These are phyloP conservation scores for Cladosporium halotolerans DNA, from an alignment of 2,329 filamentous ascomycete genomes.

Conservation along the genomic window DNA sequence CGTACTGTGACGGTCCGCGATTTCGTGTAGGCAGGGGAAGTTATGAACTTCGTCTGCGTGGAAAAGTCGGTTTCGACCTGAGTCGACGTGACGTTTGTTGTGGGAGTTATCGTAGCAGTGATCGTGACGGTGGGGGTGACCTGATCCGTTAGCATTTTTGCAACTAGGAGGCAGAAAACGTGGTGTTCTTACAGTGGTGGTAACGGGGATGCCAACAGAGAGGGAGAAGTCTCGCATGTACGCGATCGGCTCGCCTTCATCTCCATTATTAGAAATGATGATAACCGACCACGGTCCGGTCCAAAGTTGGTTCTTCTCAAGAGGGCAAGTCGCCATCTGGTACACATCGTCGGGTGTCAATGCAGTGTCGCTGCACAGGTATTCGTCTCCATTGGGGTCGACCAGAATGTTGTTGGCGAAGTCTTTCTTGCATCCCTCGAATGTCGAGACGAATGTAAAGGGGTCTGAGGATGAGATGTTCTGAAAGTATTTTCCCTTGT, in stretches of 20 bases:
- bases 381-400: conserved; percentile 35
- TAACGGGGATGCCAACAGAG: conserved; percentile 30
- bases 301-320: conserved; percentile 36
- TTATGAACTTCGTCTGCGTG: conserved; percentile 23
- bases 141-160: neutral
- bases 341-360: conserved; percentile 28
- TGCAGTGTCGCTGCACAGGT: conserved; percentile 35
- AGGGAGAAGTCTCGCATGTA: conserved; percentile 26
- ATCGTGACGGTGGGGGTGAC: conserved; percentile 19
- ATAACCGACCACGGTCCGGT: conserved; percentile 40
- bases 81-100: conserved; percentile 1
- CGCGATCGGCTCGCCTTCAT: conserved; percentile 36
- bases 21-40: conserved; percentile 12
- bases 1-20: conserved; percentile 1
- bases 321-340: conserved; percentile 23
- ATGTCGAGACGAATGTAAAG: conserved; percentile 41
- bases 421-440: conserved; percentile 37
- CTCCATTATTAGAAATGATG: conserved; percentile 38
- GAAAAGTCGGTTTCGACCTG: conserved; percentile 13
- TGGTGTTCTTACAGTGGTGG: conserved; percentile 22
- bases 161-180: conserved; percentile 14
- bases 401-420: conserved; percentile 38
- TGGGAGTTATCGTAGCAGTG: conserved; percentile 18
- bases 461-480: conserved; percentile 35
- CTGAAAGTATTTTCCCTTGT: conserved; percentile 41